These are phyloP conservation scores for Elsinoe australis DNA, from an alignment of 2,329 filamentous ascomycete genomes.

Conservation along the genomic window DNA sequence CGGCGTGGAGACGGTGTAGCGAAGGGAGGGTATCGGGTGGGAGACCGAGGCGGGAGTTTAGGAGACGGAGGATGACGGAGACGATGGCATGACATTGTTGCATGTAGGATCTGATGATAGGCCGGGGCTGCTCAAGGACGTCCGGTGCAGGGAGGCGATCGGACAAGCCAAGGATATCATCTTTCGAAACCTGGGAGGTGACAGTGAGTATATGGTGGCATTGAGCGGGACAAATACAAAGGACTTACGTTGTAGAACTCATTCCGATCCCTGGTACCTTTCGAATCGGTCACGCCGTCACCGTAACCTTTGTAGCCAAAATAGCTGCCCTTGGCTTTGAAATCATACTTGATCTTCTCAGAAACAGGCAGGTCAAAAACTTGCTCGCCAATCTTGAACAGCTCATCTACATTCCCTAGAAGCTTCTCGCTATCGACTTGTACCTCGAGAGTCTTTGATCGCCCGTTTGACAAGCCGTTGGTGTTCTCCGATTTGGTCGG, in stretches of 20 bases:
- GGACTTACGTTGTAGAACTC: slow-evolving; percentile 47
- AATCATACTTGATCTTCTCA: slow-evolving; percentile 51
- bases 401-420: slow-evolving; percentile 36
- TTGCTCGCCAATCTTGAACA: slow-evolving; percentile 41
- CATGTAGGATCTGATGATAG: slow-evolving; percentile 39
- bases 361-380: slow-evolving; percentile 44
- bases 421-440: slow-evolving; percentile 34
- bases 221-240: slow-evolving; percentile 11
- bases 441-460: slow-evolving; percentile 4
- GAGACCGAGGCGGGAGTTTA: slow-evolving; percentile 41
- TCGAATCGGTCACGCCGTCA: slow-evolving; percentile 38
- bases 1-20: slow-evolving; percentile 39
- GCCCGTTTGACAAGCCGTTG: not conserved
- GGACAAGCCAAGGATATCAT: slow-evolving; percentile 42
- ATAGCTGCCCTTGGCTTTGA: slow-evolving; percentile 44
- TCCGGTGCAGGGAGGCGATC: slow-evolving; percentile 37
- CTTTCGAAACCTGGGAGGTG: slow-evolving; percentile 41
- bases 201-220: not conserved
- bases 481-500: not conserved
- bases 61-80: slow-evolving; percentile 36
- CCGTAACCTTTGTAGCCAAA: slow-evolving; percentile 45
- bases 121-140: slow-evolving; percentile 33
- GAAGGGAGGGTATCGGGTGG: slow-evolving; percentile 35
- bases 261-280: slow-evolving; percentile 45
- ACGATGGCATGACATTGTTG: slow-evolving; percentile 40